Evolutionary conservation across 139 green algal genomes (phyloP).

Genomic region (Closterium sp.): DNA sequence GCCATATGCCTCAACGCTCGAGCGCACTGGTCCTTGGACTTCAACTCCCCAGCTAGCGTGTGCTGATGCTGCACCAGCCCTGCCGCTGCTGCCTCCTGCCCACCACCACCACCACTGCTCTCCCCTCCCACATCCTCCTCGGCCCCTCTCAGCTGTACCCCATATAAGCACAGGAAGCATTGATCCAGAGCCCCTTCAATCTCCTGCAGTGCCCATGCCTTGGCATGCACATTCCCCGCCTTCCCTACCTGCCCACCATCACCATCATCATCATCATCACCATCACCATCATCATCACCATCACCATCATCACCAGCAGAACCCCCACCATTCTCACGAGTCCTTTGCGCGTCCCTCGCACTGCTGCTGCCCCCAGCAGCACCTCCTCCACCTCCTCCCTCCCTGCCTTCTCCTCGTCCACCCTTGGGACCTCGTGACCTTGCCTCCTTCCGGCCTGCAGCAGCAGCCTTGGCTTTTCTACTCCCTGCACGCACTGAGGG

Average conservation of each 20-base stretch:
- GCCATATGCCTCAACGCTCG: neutral
- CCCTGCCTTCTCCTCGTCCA: neutral
- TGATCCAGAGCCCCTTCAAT: slow-evolving; percentile 18
- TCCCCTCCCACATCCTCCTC: neutral
- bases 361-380: neutral
- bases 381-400: neutral
- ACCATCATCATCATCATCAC: neutral
- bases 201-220: neutral
- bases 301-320: neutral
- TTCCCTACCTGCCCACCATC: neutral
- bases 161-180: slow-evolving; percentile 17
- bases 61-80: neutral
- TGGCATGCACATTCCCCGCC: neutral
- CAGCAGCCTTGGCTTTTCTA: neutral
- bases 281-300: neutral
- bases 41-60: slow-evolving; percentile 1
- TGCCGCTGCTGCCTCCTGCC: neutral
- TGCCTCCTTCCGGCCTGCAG: neutral
- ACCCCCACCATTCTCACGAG: neutral
- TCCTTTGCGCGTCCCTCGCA: neutral
- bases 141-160: neutral
- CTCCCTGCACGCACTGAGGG: neutral
- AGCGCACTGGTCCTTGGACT: slow-evolving; percentile 3
- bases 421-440: neutral
- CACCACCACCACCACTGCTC: neutral